A percentile compares a stretch with the other conserved stretches of the same genome.
Conservation (phyloP, 2,329 filamentous ascomycete genomes). For the Fusarium longipes region DNA sequence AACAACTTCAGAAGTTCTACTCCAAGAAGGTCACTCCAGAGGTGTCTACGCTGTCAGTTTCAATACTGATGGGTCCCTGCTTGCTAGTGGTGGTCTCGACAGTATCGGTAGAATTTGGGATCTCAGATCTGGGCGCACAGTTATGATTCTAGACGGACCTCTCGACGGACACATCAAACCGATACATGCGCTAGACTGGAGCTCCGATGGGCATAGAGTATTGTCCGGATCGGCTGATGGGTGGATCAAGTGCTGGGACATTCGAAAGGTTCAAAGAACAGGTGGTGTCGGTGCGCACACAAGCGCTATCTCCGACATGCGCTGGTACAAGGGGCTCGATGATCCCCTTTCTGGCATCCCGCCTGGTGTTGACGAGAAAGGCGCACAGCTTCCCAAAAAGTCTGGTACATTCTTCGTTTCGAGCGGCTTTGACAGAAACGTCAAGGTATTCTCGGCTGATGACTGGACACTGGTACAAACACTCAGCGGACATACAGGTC, state of each 20-base stretch:
- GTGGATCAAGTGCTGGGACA: slow-evolving; percentile 98
- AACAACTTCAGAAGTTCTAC: slow-evolving; percentile 82
- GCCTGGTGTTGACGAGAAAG: slow-evolving; percentile 72
- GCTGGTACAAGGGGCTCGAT: slow-evolving; percentile 92
- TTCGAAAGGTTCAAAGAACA: slow-evolving; percentile 85
- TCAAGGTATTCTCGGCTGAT: slow-evolving; percentile 96
- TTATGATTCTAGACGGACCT: slow-evolving; percentile 94
- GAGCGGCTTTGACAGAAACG: slow-evolving; percentile 91
- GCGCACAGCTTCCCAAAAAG: slow-evolving; percentile 79
- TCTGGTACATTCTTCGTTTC: slow-evolving; percentile 92
- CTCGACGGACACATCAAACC: slow-evolving; percentile 85
- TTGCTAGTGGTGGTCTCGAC: slow-evolving; percentile 93
- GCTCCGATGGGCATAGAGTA: slow-evolving; percentile 88
- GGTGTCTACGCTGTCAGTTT: slow-evolving; percentile 93
- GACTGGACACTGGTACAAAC: slow-evolving; percentile 94
- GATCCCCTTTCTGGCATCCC: slow-evolving; percentile 72
- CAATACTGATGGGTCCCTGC: slow-evolving; percentile 88
- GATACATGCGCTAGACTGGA: slow-evolving; percentile 94
- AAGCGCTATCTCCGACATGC: slow-evolving; percentile 89
- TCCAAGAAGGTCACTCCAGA: slow-evolving; percentile 94
- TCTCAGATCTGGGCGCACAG: slow-evolving; percentile 87
- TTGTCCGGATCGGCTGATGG: slow-evolving; percentile 93
- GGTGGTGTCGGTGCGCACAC: slow-evolving; percentile 91
- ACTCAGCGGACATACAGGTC: slow-evolving; percentile 89
- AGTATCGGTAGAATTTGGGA: slow-evolving; percentile 98